A percentile compares a stretch with the other conserved stretches of the same genome.
phyloP scores from a whole-genome alignment of 257 asterid species.

The Penstemon newberryi region DNA sequence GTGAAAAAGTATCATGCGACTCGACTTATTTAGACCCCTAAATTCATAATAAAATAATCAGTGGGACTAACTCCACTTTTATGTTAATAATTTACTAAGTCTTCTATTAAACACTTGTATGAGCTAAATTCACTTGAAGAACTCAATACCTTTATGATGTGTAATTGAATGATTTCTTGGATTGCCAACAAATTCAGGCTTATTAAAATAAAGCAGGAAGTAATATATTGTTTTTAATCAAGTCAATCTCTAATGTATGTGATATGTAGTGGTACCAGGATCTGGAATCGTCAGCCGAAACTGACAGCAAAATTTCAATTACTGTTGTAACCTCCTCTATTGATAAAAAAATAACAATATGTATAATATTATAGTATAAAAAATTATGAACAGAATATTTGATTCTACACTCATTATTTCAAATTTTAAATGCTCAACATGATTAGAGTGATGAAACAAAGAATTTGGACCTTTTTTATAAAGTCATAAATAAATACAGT shows the following conservation, averaged over 20 bases:
- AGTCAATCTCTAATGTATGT: constrained; percentile 27
- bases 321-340: constrained; percentile 31
- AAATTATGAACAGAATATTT: constrained; percentile 4
- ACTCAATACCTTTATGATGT: background rate
- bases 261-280: constrained; percentile 38
- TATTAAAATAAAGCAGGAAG: constrained; percentile 14
- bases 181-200: constrained; percentile 30
- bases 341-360: background rate
- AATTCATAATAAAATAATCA: too few species aligned
- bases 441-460: constrained; percentile 45
- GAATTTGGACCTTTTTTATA: constrained; percentile 50
- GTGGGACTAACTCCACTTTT: too few species aligned
- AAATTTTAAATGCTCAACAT: constrained; percentile 34
- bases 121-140: constrained; percentile 3
- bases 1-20: too few species aligned
- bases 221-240: constrained; percentile 21
- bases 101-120: background rate
- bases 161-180: constrained; percentile 5
- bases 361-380: background rate
- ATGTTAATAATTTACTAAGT: too few species aligned
- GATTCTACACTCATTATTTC: constrained; percentile 34
- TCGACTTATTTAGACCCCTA: too few species aligned
- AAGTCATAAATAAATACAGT: constrained; percentile 34
- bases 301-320: constrained; percentile 43
- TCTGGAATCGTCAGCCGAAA: constrained; percentile 42